Evolutionary conservation across 148 eudicot species (phyloP).

Genomic region (Bassia scoparia): DNA sequence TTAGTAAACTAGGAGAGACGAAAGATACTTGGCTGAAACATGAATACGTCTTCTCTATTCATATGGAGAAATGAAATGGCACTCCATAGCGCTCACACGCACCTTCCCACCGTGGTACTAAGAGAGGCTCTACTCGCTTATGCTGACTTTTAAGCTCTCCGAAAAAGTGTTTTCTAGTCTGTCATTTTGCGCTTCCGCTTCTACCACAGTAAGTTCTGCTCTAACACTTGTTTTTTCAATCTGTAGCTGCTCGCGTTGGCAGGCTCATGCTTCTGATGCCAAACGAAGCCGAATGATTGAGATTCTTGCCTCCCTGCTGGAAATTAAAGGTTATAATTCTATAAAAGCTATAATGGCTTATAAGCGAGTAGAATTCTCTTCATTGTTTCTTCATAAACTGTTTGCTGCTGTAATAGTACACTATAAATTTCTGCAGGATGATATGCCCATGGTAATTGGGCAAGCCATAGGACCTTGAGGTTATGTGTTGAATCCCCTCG

Average conservation of each 20-base stretch:
- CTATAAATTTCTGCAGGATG: constrained; percentile 57
- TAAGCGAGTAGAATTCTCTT: neutral
- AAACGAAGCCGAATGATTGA: constrained; percentile 82
- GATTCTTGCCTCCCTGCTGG: constrained; percentile 92
- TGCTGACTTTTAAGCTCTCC: constrained; percentile 88
- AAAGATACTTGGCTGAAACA: constrained; percentile 58
- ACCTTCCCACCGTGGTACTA: constrained; percentile 83
- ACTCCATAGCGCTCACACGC: constrained; percentile 71
- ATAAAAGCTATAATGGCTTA: too few relatives aligned
- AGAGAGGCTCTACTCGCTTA: constrained; percentile 70
- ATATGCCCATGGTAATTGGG: constrained; percentile 77
- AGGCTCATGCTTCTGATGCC: constrained; percentile 86
- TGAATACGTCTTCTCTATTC: constrained; percentile 69
- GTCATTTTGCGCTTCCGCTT: neutral
- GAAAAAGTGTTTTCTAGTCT: constrained; percentile 45
- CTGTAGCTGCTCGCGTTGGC: constrained; percentile 84
- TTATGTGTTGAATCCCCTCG: constrained; percentile 87
- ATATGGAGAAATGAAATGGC: constrained; percentile 82
- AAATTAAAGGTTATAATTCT: constrained; percentile 70
- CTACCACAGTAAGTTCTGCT: neutral
- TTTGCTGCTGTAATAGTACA: constrained; percentile 6
- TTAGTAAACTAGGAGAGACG: constrained; percentile 69
- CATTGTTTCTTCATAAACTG: too few relatives aligned
- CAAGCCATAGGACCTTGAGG: constrained; percentile 89
- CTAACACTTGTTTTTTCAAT: constrained; percentile 37